These are phyloP conservation scores for Thielaviopsis populi DNA, from an alignment of 2,329 filamentous ascomycete species.

Conservation along the genomic window DNA sequence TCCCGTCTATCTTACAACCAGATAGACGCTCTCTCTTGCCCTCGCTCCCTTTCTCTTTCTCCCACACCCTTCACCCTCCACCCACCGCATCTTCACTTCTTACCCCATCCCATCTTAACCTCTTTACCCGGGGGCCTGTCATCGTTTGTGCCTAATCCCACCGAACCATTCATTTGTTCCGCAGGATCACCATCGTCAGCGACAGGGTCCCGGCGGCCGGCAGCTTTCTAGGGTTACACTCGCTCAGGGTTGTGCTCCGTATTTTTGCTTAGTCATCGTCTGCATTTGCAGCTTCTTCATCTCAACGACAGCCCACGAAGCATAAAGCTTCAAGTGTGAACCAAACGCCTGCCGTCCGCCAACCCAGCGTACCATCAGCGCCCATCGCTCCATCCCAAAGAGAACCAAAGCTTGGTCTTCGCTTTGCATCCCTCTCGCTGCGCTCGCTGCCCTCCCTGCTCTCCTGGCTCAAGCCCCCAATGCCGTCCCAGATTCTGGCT, in stretches of 20 bases:
- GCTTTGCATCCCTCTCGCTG: too few relatives aligned
- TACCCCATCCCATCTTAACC: too few relatives aligned
- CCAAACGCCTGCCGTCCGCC: not conserved
- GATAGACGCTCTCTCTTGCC: too few relatives aligned
- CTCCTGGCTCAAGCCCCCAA: not conserved
- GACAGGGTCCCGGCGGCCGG: too few relatives aligned
- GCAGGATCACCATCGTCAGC: not conserved
- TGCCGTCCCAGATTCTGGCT: slow-evolving; percentile 1
- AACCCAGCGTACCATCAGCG: not conserved
- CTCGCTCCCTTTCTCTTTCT: too few relatives aligned
- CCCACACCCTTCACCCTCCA: too few relatives aligned
- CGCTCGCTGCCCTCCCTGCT: too few relatives aligned
- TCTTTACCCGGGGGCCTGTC: too few relatives aligned
- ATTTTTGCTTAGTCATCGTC: not conserved
- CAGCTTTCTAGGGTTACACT: not conserved
- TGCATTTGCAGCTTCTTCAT: not conserved
- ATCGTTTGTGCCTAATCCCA: not conserved
- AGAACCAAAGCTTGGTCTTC: too few relatives aligned
- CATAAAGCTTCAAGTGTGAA: too few relatives aligned
- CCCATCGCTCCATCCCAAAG: too few relatives aligned
- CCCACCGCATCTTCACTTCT: too few relatives aligned
- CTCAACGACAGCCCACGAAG: not conserved
- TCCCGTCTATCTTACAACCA: not conserved
- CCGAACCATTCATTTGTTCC: not conserved
- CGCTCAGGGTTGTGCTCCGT: not conserved